phyloP scores from a whole-genome alignment of 129 eudicot species.

The Flaveria robusta region DNA sequence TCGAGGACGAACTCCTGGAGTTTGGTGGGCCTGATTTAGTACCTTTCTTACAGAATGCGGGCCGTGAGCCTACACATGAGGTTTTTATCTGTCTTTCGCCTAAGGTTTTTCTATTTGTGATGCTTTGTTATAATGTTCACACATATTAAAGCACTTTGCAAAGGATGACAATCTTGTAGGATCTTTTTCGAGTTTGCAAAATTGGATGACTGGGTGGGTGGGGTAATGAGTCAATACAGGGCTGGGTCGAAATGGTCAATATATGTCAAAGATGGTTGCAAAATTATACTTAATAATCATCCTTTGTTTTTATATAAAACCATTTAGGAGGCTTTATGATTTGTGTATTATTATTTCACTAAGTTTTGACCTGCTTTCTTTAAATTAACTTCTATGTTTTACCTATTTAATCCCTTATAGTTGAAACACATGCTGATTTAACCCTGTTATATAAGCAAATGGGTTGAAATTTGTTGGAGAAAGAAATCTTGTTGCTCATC shows the following conservation, averaged over 20 bases:
- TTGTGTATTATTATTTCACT: not conserved
- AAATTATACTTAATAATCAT: not conserved
- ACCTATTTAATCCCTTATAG: not conserved
- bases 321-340: not conserved
- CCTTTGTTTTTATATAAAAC: not conserved
- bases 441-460: not conserved
- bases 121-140: not conserved
- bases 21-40: slow-evolving; percentile 95
- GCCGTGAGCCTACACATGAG: slow-evolving; percentile 70
- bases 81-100: slow-evolving; percentile 37
- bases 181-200: slow-evolving; percentile 1
- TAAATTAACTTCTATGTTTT: not conserved
- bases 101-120: slow-evolving; percentile 16
- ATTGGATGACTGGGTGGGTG: not conserved
- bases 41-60: slow-evolving; percentile 79
- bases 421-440: not conserved
- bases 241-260: no score
- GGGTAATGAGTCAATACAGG: not conserved
- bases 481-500: slow-evolving; percentile 3
- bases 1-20: slow-evolving; percentile 91
- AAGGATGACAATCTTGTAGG: slow-evolving; percentile 12
- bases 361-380: not conserved
- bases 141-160: not conserved
- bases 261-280: not conserved
- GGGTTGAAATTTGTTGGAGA: not conserved